These are phyloP conservation scores for Pythium sukuiense DNA, from an alignment of 352 stramenopile genomes.

Conservation along the genomic window DNA sequence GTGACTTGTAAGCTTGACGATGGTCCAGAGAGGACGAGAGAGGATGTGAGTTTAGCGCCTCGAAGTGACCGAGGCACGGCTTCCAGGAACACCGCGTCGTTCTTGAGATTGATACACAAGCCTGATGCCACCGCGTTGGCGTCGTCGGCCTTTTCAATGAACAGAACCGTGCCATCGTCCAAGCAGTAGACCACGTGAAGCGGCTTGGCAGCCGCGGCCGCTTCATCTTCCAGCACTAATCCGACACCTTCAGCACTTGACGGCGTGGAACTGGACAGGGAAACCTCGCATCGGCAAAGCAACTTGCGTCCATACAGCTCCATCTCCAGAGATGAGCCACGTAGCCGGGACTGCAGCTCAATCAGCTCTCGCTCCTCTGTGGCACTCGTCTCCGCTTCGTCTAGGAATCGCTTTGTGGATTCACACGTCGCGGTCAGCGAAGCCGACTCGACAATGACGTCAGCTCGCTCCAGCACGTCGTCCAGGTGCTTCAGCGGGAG, in stretches of 20 bases:
- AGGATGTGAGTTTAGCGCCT: slow-evolving; percentile 9
- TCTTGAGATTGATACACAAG: slow-evolving; percentile 34
- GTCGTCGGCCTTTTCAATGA: slow-evolving; percentile 1
- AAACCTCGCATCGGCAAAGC: slow-evolving; percentile 5
- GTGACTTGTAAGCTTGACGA: slow-evolving; percentile 5
- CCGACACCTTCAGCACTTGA: background rate
- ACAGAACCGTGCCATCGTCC: slow-evolving; percentile 12
- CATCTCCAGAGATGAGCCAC: slow-evolving; percentile 7
- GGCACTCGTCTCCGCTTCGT: background rate
- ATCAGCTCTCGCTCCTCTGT: background rate
- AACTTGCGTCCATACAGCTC: background rate
- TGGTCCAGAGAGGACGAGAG: slow-evolving; percentile 13
- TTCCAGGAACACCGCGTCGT: slow-evolving; percentile 45
- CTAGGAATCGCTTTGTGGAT: slow-evolving; percentile 1
- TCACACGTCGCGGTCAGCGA: slow-evolving; percentile 7
- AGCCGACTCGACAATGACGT: slow-evolving; percentile 8
- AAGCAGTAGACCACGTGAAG: slow-evolving; percentile 13
- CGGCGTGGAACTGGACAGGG: background rate
- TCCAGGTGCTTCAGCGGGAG: slow-evolving; percentile 6
- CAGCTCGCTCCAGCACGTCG: slow-evolving; percentile 9
- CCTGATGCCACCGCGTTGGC: background rate
- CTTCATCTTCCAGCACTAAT: slow-evolving; percentile 1
- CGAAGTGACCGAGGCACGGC: slow-evolving; percentile 18
- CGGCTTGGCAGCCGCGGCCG: background rate
- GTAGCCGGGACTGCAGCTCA: slow-evolving; percentile 3